Percentiles rank a stretch among this genome's conserved stretches.
Evolutionary conservation across 164 flowering plant genomes (phyloP).

Genomic region (Piper betle): DNA sequence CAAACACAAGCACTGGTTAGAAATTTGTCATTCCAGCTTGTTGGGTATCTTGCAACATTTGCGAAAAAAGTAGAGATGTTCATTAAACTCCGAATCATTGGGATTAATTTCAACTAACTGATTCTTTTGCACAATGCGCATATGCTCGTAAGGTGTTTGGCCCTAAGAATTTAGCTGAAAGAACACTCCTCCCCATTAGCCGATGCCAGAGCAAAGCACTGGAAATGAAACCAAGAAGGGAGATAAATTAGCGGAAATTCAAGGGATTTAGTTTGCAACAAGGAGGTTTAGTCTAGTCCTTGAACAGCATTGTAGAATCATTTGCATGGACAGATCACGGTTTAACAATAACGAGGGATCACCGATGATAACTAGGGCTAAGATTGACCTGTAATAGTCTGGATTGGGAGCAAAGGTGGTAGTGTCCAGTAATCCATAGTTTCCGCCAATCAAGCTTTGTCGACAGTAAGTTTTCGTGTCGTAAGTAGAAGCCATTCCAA

Average conservation of each 20-base stretch:
- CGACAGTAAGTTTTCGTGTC: slow-evolving; percentile 76
- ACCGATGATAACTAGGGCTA: background rate
- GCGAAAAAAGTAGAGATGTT: too few relatives aligned
- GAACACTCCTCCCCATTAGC: slow-evolving; percentile 69
- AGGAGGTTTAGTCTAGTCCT: too few relatives aligned
- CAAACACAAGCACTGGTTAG: too few relatives aligned
- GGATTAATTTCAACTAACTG: too few relatives aligned
- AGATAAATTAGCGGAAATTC: too few relatives aligned
- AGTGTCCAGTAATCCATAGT: slow-evolving; percentile 75
- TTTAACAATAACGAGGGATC: background rate
- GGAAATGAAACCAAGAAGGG: too few relatives aligned
- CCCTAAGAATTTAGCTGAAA: slow-evolving; percentile 44
- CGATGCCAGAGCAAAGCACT: slow-evolving; percentile 96
- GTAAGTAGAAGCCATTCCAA: slow-evolving; percentile 60
- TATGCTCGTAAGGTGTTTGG: slow-evolving; percentile 53
- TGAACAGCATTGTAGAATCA: background rate
- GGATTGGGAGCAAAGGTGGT: slow-evolving; percentile 67
- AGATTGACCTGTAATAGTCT: slow-evolving; percentile 68
- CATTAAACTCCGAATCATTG: too few relatives aligned
- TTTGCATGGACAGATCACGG: background rate
- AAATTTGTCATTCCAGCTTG: too few relatives aligned
- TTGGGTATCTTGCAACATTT: too few relatives aligned
- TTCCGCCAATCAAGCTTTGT: slow-evolving; percentile 77
- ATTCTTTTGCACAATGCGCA: slow-evolving; percentile 69
- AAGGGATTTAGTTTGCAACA: too few relatives aligned